A percentile compares a stretch with the other conserved stretches of the same genome.
Evolutionary conservation across 805 yeast species (phyloP).

Genomic region (Candida glaebosa): DNA sequence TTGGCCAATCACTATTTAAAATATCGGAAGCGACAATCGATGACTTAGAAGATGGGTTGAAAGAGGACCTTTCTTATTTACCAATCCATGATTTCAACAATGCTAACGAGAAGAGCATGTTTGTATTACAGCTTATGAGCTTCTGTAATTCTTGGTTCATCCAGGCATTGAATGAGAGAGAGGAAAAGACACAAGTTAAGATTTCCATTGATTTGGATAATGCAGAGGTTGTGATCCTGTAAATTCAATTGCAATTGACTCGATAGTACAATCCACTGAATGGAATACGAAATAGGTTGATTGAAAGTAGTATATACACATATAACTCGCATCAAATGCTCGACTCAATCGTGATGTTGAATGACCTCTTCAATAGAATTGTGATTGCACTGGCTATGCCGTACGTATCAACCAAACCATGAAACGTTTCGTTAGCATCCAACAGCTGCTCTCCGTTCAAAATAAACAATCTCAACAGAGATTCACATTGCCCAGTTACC

Average conservation of each 20-base stretch:
- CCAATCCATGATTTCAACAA: constrained; percentile 33
- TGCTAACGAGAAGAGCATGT: constrained; percentile 28
- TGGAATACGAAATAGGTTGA: not conserved
- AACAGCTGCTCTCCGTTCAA: constrained; percentile 7
- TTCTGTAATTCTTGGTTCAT: constrained; percentile 24
- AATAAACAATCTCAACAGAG: constrained; percentile 13
- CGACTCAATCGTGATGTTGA: constrained; percentile 10
- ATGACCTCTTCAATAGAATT: constrained; percentile 19
- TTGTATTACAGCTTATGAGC: constrained; percentile 22
- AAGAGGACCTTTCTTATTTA: constrained; percentile 22
- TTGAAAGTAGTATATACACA: no score
- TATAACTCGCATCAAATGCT: no score
- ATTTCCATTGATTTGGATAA: constrained; percentile 27
- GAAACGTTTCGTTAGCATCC: constrained; percentile 15
- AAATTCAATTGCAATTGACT: no score
- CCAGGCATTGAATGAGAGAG: constrained; percentile 5
- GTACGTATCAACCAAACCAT: constrained; percentile 18
- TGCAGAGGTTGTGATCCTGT: constrained; percentile 11
- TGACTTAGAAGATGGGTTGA: constrained; percentile 1
- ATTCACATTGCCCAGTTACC: constrained; percentile 22
- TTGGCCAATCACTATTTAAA: constrained; percentile 21
- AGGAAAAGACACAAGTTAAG: constrained; percentile 6
- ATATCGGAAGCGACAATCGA: constrained; percentile 1
- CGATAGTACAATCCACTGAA: no score
- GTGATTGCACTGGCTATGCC: constrained; percentile 24